phyloP scores from a whole-genome alignment of 306 rosid species.

The Vigna angularis region DNA sequence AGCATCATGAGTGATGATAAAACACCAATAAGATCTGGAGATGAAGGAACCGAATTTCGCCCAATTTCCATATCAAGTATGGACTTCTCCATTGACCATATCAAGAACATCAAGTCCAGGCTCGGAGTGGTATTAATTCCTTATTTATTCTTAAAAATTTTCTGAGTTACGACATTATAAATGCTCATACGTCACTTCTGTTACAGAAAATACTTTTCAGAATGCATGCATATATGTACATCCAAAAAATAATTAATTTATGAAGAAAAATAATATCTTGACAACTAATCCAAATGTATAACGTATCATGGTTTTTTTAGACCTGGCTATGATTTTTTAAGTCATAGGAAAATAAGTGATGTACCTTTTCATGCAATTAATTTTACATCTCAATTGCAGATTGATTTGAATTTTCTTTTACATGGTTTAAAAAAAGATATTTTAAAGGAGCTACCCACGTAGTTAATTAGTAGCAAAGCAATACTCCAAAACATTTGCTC shows the following conservation, averaged over 20 bases:
- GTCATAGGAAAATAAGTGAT: neutral
- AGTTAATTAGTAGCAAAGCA: too few species aligned
- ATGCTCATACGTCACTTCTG: neutral
- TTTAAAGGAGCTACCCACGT: neutral
- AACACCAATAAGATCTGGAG: conserved; percentile 62
- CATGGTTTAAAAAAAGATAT: neutral
- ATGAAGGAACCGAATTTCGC: conserved; percentile 43
- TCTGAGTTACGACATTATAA: neutral
- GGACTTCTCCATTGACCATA: conserved; percentile 53
- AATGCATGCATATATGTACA: neutral
- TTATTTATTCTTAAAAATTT: neutral
- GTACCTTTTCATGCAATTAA: neutral
- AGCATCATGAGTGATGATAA: conserved; percentile 53
- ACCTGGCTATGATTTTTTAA: neutral
- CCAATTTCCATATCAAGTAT: conserved; percentile 51
- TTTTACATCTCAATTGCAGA: neutral
- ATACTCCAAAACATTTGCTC: neutral
- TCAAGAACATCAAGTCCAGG: conserved; percentile 60
- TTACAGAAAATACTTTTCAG: neutral
- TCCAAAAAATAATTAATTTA: neutral
- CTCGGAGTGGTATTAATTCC: conserved; percentile 60
- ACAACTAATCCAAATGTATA: too few species aligned
- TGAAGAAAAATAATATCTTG: neutral
- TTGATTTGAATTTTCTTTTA: neutral
- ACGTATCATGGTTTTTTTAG: too few species aligned